A percentile compares a stretch with the other conserved stretches of the same genome.
These are phyloP conservation scores for Nakazawaea populi DNA, from an alignment of 805 yeast species.

Conservation along the genomic window DNA sequence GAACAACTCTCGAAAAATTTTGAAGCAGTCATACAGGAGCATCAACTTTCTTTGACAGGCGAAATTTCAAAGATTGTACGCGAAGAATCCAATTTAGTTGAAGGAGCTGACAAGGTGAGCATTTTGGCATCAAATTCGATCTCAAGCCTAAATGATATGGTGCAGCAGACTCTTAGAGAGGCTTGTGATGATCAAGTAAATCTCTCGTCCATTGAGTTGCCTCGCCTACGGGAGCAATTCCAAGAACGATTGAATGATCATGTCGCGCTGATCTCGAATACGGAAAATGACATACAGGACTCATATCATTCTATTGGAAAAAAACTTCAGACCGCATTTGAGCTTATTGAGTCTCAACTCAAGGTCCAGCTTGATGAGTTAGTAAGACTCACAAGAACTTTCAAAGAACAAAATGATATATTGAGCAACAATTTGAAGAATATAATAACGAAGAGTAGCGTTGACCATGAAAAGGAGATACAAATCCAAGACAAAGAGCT, in stretches of 20 bases:
- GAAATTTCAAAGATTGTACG: neutral
- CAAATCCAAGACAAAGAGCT: neutral
- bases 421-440: neutral
- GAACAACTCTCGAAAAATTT: neutral
- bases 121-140: neutral
- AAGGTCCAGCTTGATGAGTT: neutral
- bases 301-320: neutral
- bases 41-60: neutral
- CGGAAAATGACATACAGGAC: neutral
- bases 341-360: neutral
- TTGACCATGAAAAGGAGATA: slow-evolving; percentile 5
- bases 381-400: neutral
- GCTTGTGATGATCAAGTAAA: neutral
- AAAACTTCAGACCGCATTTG: neutral
- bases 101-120: neutral
- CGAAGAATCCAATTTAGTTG: neutral
- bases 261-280: neutral
- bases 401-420: neutral
- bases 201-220: neutral
- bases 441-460: neutral
- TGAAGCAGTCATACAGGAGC: neutral
- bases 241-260: neutral
- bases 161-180: neutral
- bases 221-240: neutral
- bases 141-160: neutral